Evolutionary conservation across 768 basidiomycete species (phyloP), one percentile per base, ranked within the genome.

Genomic region (Kwoniella dendrophila): DNA sequence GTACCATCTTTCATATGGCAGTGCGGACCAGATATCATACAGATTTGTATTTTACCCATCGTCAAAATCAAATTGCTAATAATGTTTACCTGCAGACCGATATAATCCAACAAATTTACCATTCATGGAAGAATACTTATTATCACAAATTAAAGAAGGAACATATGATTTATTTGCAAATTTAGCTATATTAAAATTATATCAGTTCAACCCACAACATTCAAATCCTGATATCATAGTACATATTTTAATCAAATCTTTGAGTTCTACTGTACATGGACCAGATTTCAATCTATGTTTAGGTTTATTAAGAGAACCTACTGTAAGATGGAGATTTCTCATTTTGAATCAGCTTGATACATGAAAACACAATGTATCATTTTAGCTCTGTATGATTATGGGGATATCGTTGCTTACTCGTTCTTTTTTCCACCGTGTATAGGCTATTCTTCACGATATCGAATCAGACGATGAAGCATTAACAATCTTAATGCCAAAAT

Each of bases 121-220:
- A 36, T 90, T 93, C 68, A 87, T 98, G 62, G 95, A 97, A 81
- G 95, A 97, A 77, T 97, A 98, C 81, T 86, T 98, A 62, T 91
- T 90, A 79, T 88, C 91, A 78, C 95, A 99, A 80, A 91, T 92
- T 66, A 85, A 89, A 69, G 88, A 86, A 72, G 87, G 89, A 69
- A 89, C 92, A 77, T 97, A 97, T 71, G 95, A 99, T 79, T 88
- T 90, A 71, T 85, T 97, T 41, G 92, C 95, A 30, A 97, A 98
- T 81, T 83, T 97, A 40, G 94, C 94, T 50, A 92, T 96, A 66
- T 79, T 97, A 49, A 97, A 97, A 81, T 82, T 98, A 90, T 96
- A 97, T 81, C 94, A 97, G 77, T 97, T 97, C 82, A 97, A 97
- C 81, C 86, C 90, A 33, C 88, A 90, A 76, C 85, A 95, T 26